Percentiles rank a stretch among this genome's conserved stretches.
Conservation (phyloP, 2,329 filamentous ascomycete genomes). For the Exophiala phaeomuriformis region DNA sequence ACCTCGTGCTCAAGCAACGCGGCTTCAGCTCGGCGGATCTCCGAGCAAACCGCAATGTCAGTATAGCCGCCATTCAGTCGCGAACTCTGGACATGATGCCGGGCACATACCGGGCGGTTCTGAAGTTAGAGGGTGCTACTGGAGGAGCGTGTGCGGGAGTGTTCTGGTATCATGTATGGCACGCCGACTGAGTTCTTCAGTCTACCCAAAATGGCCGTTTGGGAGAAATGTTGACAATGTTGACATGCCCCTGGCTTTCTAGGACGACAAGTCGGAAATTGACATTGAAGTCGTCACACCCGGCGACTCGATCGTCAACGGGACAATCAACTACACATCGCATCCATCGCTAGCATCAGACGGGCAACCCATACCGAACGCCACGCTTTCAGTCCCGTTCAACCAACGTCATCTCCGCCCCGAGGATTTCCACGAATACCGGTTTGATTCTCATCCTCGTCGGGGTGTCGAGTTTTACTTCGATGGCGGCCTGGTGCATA, state of each 20-base stretch:
- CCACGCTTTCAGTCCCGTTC: constrained; percentile 27
- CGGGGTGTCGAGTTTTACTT: constrained; percentile 27
- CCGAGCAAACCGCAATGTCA: constrained; percentile 22
- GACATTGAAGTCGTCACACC: constrained; percentile 29
- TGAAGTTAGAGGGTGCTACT: constrained; percentile 27
- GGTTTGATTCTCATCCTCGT: constrained; percentile 28
- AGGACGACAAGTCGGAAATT: constrained; percentile 30
- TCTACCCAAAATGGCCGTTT: not conserved
- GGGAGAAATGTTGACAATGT: not conserved
- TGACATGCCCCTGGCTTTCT: not conserved
- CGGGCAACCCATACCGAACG: constrained; percentile 23
- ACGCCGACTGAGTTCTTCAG: not conserved
- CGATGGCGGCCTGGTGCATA: constrained; percentile 25
- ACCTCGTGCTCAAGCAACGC: constrained; percentile 27
- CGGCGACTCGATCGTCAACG: constrained; percentile 25
- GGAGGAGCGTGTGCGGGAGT: constrained; percentile 29
- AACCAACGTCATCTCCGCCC: constrained; percentile 9
- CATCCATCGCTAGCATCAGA: constrained; percentile 27
- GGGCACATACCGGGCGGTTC: constrained; percentile 28
- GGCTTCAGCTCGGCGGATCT: constrained; percentile 24
- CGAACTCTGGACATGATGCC: constrained; percentile 25
- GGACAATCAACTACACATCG: constrained; percentile 29
- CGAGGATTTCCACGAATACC: constrained; percentile 26
- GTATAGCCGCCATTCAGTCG: constrained; percentile 28
- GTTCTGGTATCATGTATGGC: constrained; percentile 30